These are phyloP conservation scores for Auxenochlorella protothecoides DNA, from an alignment of 139 green algal species.

Conservation along the genomic window DNA sequence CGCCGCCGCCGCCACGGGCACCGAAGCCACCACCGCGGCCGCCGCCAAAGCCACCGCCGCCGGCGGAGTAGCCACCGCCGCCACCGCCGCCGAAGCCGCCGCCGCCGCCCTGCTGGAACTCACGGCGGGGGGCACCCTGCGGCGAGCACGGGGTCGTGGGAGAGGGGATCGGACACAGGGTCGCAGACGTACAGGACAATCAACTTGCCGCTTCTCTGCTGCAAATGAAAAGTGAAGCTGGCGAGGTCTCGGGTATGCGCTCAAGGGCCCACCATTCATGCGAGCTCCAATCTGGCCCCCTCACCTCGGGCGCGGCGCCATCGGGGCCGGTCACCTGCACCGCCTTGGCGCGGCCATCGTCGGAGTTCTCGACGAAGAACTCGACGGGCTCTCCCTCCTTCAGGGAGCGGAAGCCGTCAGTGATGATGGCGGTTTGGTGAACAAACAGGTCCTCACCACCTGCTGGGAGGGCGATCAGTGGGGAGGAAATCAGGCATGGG, in stretches of 20 bases:
- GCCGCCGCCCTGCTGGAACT: constrained; percentile 1
- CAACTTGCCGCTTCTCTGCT: no score
- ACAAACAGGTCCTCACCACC: constrained; percentile 64
- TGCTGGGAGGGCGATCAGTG: background rate
- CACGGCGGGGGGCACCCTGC: constrained; percentile 23
- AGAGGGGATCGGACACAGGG: no score
- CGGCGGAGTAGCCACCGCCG: constrained; percentile 13
- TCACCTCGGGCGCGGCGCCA: constrained; percentile 24
- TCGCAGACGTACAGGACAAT: no score
- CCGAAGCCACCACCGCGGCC: constrained; percentile 4
- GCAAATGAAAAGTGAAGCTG: no score
- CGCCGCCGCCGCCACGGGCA: constrained; percentile 15
- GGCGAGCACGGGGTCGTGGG: no score
- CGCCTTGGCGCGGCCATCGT: constrained; percentile 47
- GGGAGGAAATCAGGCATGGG: background rate
- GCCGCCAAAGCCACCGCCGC: constrained; percentile 9
- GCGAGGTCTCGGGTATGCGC: no score
- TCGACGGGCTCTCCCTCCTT: constrained; percentile 62
- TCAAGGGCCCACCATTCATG: no score
- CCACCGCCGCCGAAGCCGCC: background rate
- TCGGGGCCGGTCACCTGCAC: constrained; percentile 36
- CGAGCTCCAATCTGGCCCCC: no score
- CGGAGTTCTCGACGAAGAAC: constrained; percentile 50
- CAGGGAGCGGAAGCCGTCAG: constrained; percentile 68
- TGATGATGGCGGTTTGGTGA: constrained; percentile 59